These are phyloP conservation scores for Butyriboletus loyo DNA, from an alignment of 768 basidiomycete species.

Conservation along the genomic window DNA sequence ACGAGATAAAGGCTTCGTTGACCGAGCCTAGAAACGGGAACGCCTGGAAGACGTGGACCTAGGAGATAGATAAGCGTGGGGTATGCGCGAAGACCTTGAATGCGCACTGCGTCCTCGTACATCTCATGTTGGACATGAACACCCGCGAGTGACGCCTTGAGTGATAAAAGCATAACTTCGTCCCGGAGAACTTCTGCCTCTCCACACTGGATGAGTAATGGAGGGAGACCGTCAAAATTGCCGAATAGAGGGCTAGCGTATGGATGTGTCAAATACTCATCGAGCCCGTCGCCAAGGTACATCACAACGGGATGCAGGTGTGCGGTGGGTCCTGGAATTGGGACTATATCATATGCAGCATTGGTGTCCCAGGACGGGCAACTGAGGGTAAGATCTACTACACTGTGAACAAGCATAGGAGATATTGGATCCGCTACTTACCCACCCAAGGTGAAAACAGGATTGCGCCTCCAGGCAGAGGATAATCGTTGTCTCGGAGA, in stretches of 20 bases:
- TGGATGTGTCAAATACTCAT: conserved; percentile 88
- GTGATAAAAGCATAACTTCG: conserved; percentile 86
- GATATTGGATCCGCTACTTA: conserved; percentile 37
- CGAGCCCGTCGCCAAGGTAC: conserved; percentile 80
- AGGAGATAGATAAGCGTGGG: conserved; percentile 1
- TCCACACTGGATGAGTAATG: conserved; percentile 86
- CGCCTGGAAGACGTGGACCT: conserved; percentile 91
- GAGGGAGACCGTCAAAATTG: conserved; percentile 80
- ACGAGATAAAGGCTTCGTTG: conserved; percentile 65
- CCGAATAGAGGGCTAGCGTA: conserved; percentile 96
- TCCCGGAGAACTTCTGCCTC: conserved; percentile 96
- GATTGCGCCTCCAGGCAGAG: conserved; percentile 80
- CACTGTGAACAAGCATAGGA: conserved; percentile 7
- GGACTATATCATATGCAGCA: conserved; percentile 79
- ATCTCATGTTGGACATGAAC: conserved; percentile 85
- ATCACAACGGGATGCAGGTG: conserved; percentile 93
- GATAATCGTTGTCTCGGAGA: conserved; percentile 86
- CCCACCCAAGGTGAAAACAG: conserved; percentile 96
- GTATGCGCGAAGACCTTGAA: background rate
- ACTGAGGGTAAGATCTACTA: conserved; percentile 86
- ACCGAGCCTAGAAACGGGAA: conserved; percentile 75
- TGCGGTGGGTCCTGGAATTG: conserved; percentile 66
- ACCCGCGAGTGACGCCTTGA: conserved; percentile 87
- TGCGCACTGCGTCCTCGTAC: conserved; percentile 84
- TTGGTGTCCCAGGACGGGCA: conserved; percentile 99